A percentile compares a stretch with the other conserved stretches of the same genome.
These are phyloP conservation scores for Chlorella variabilis DNA, from an alignment of 163 green algal species.

Conservation along the genomic window DNA sequence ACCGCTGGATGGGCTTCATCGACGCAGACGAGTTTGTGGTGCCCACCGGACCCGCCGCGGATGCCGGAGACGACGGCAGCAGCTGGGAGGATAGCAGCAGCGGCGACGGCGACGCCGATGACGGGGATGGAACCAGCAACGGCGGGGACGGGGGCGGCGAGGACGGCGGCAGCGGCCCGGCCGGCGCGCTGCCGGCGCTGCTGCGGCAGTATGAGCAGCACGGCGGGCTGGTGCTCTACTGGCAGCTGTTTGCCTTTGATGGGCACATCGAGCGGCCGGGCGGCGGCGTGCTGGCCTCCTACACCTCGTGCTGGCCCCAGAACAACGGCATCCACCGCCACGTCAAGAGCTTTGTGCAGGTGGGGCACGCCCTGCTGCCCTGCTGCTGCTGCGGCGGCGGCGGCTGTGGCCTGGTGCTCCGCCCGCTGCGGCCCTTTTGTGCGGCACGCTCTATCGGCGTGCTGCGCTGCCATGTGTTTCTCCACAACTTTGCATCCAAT, in stretches of 20 bases:
- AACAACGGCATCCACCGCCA: background rate
- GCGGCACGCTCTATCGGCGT: too few species aligned
- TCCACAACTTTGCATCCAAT: too few species aligned
- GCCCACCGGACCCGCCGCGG: too few species aligned
- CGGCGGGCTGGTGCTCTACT: slow-evolving; percentile 19
- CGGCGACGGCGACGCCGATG: too few species aligned
- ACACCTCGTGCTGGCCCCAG: slow-evolving; percentile 11
- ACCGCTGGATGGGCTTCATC: slow-evolving; percentile 32
- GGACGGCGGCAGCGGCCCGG: background rate
- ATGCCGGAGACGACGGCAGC: too few species aligned
- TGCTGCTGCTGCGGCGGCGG: too few species aligned
- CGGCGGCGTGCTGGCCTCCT: slow-evolving; percentile 20
- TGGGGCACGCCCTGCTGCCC: background rate
- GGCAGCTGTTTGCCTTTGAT: background rate
- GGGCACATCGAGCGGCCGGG: slow-evolving; percentile 9
- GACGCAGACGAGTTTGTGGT: slow-evolving; percentile 37
- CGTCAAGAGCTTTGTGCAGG: slow-evolving; percentile 32
- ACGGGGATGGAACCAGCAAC: background rate
- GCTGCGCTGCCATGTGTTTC: too few species aligned
- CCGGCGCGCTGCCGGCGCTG: slow-evolving; percentile 15
- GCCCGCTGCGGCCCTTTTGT: too few species aligned
- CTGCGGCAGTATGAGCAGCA: background rate
- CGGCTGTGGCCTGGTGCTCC: too few species aligned
- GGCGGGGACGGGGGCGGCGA: background rate
- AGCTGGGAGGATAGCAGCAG: too few species aligned